These are phyloP conservation scores for Taphrina communis DNA, from an alignment of 1,139 yeast genomes.

Conservation along the genomic window DNA sequence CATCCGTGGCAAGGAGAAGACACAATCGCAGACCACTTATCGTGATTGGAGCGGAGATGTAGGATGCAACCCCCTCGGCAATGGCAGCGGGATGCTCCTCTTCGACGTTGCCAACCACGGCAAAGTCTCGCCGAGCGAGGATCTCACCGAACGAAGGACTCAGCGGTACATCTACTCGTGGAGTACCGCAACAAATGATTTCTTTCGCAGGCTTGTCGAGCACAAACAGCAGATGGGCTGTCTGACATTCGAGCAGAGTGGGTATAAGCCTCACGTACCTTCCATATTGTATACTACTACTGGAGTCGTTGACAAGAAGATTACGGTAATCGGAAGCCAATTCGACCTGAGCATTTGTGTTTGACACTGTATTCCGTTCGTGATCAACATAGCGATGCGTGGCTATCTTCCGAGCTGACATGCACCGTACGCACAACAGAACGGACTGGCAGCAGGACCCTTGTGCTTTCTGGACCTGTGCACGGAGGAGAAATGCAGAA, in stretches of 20 bases:
- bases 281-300: not conserved
- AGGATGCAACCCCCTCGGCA: not conserved
- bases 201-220: slow-evolving; percentile 10
- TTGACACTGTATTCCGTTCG: not conserved
- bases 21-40: slow-evolving; percentile 10
- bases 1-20: slow-evolving; percentile 9
- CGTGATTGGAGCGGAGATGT: not conserved
- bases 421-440: not conserved
- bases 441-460: too few relatives aligned
- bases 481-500: too few relatives aligned
- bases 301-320: slow-evolving; percentile 2
- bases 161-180: not conserved
- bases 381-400: slow-evolving; percentile 14
- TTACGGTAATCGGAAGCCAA: slow-evolving; percentile 16
- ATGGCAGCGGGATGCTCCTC: not conserved
- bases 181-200: not conserved
- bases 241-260: slow-evolving; percentile 6
- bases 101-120: not conserved
- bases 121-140: not conserved
- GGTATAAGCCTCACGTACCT: slow-evolving; percentile 2
- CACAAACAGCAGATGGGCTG: slow-evolving; percentile 18
- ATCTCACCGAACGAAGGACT: not conserved
- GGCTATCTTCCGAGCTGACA: slow-evolving; percentile 15
- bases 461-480: too few relatives aligned
- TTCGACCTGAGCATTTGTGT: slow-evolving; percentile 12